Evolutionary conservation across 1,139 yeast species (phyloP).

Genomic region (Scheffersomyces quercinus): DNA sequence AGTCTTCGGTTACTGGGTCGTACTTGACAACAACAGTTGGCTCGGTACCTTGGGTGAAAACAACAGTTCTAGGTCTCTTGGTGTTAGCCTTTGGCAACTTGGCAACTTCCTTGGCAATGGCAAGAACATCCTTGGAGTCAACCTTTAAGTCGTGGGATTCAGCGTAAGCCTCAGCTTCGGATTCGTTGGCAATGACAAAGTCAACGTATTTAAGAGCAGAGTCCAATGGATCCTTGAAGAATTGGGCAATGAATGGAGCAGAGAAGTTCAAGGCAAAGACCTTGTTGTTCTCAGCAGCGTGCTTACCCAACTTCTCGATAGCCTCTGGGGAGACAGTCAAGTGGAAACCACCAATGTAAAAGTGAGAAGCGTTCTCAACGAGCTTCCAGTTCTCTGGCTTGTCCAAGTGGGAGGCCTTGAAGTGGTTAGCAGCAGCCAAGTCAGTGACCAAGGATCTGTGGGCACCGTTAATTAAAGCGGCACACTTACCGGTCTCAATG

Average conservation of each 20-base stretch:
- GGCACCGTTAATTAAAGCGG: slow-evolving; percentile 86
- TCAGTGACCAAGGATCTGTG: slow-evolving; percentile 95
- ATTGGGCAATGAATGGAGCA: slow-evolving; percentile 95
- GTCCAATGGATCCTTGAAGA: slow-evolving; percentile 91
- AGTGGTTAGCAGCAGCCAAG: slow-evolving; percentile 97
- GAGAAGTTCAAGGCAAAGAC: slow-evolving; percentile 83
- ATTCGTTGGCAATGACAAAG: slow-evolving; percentile 89
- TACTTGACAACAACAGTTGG: slow-evolving; percentile 77
- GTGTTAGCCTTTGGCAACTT: slow-evolving; percentile 74
- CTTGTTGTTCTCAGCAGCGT: slow-evolving; percentile 85
- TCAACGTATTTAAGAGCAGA: slow-evolving; percentile 84
- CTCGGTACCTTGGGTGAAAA: slow-evolving; percentile 91
- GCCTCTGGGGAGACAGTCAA: slow-evolving; percentile 97
- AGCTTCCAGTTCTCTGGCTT: slow-evolving; percentile 87
- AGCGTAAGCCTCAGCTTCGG: slow-evolving; percentile 95
- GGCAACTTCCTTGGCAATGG: slow-evolving; percentile 82
- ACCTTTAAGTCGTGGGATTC: slow-evolving; percentile 69
- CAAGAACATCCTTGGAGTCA: slow-evolving; percentile 59
- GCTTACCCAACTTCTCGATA: slow-evolving; percentile 83
- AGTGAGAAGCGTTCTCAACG: slow-evolving; percentile 79
- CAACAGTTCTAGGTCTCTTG: slow-evolving; percentile 74
- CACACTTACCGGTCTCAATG: slow-evolving; percentile 94
- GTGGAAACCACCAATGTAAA: slow-evolving; percentile 97
- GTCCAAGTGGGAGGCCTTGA: slow-evolving; percentile 84
- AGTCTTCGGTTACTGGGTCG: slow-evolving; percentile 47